Evolutionary conservation across 2,329 filamentous ascomycete species (phyloP), one percentile per base, ranked within the genome.

Genomic region (Cadophora sp.): DNA sequence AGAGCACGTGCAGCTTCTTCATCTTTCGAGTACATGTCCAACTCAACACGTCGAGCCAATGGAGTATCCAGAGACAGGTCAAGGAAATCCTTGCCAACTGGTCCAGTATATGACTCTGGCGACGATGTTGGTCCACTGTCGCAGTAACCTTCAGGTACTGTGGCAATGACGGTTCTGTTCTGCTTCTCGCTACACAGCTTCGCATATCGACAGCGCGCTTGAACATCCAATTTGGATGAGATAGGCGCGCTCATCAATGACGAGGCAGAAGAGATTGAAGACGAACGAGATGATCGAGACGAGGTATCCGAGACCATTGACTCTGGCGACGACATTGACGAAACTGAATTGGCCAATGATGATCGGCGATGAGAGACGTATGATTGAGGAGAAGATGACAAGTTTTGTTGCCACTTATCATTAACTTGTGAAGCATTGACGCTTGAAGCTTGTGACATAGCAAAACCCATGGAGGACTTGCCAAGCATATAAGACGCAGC

Each of bases 301-400:
- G 75, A 76, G 66, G 85, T 89, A 66, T 90, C 88, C 67, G 88
- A 89, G 55, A 90, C 79, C 87, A 90, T 89, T 64, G 88, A 90
- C 75, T 90, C 87, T 69, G 88, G 88, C 33, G 88, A 90, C 67
- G 88, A 90, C 41, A 85, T 84, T 36, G 85, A 86, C 30, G 87
- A 90, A 72, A 87, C 80, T 20, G 87, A 88, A 74, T 84, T 88
- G 76, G 87, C 87, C 68, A 89, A 83, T 18, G 87, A 89, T 16
- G 87, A 88, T 68, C 87, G 86, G 68, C 87, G 87, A 45, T 81
- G 79, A 1, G 81, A 80, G 60, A 80, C 75, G 72, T 83, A 83
- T 71, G 79, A 80, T 73, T 83, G 81, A 30, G 87, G 86, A 22
- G 87, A 88, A 4, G 84, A 83, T 4, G 80, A 70, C 45, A 81